A percentile compares a stretch with the other conserved stretches of the same genome.
Conservation (phyloP, 2,329 filamentous ascomycete species). For the Aspergillus latus region DNA sequence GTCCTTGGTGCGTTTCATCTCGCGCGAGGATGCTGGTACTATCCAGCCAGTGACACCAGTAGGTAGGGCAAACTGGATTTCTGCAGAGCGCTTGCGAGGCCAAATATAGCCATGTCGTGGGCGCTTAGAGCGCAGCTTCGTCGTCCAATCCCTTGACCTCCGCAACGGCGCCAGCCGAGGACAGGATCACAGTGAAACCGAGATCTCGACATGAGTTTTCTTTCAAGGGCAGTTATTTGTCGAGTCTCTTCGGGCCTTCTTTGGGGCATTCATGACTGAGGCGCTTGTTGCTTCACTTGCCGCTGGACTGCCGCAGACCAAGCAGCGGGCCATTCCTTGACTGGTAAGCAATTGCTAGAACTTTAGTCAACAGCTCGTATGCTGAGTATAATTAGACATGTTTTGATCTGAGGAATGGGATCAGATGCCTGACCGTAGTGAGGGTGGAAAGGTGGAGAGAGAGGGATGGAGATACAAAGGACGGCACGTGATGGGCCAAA, state of each 20-base stretch:
- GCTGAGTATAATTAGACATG: conserved; percentile 3
- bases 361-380: background rate
- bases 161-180: background rate
- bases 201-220: background rate
- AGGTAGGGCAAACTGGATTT: conserved; percentile 7
- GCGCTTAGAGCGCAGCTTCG: conserved; percentile 28
- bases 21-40: conserved; percentile 11
- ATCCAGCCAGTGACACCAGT: conserved; percentile 17
- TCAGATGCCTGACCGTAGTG: background rate
- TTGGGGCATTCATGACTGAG: conserved; percentile 6
- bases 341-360: conserved; percentile 7
- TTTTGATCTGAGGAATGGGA: background rate
- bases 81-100: conserved; percentile 21
- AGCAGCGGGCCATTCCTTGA: background rate
- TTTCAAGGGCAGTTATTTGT: background rate
- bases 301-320: conserved; percentile 10
- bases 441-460: background rate
- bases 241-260: conserved; percentile 3
- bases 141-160: conserved; percentile 25
- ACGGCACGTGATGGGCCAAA: background rate
- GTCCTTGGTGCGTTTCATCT: conserved; percentile 28
- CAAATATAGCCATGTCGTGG: conserved; percentile 30
- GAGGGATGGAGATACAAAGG: background rate
- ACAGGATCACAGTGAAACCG: conserved; percentile 9
- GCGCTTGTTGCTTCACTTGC: conserved; percentile 20